A percentile compares a stretch with the other conserved stretches of the same genome.
phyloP scores from a whole-genome alignment of 78 protist genomes.

The Capsaspora owczarzaki region DNA sequence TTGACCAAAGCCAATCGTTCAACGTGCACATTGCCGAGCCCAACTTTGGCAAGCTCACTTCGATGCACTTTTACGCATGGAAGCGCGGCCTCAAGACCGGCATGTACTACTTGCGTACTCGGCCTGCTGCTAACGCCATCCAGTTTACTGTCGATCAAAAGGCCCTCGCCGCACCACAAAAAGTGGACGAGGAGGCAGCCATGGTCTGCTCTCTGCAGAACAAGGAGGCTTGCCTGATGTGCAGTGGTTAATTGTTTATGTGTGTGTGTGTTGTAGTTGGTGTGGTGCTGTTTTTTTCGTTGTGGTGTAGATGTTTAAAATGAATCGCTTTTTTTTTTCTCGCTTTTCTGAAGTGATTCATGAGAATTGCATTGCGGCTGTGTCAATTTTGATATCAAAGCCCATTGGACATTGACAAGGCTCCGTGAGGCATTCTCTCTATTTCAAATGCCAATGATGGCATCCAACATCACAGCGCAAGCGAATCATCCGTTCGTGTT shows the following conservation, averaged over 20 bases:
- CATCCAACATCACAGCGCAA: no score
- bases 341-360: background rate
- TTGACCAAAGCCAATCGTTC: slow-evolving; percentile 88
- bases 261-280: background rate
- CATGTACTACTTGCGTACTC: slow-evolving; percentile 94
- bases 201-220: slow-evolving; percentile 27
- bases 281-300: background rate
- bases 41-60: slow-evolving; percentile 73
- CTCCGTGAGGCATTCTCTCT: no score
- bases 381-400: background rate
- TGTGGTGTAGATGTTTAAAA: background rate
- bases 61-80: slow-evolving; percentile 98
- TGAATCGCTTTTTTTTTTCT: background rate
- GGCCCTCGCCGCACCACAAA: background rate
- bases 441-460: no score
- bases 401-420: background rate
- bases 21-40: slow-evolving; percentile 87
- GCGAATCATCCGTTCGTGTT: no score
- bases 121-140: slow-evolving; percentile 92
- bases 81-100: slow-evolving; percentile 97
- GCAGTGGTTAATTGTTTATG: slow-evolving; percentile 23
- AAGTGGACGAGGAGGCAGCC: slow-evolving; percentile 11
- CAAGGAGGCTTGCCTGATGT: slow-evolving; percentile 27
- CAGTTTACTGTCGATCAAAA: slow-evolving; percentile 90
- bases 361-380: background rate